Percentiles rank a stretch among this genome's conserved stretches.
These are phyloP conservation scores for Pisolithus marmoratus DNA, from an alignment of 768 basidiomycete species.

Conservation along the genomic window DNA sequence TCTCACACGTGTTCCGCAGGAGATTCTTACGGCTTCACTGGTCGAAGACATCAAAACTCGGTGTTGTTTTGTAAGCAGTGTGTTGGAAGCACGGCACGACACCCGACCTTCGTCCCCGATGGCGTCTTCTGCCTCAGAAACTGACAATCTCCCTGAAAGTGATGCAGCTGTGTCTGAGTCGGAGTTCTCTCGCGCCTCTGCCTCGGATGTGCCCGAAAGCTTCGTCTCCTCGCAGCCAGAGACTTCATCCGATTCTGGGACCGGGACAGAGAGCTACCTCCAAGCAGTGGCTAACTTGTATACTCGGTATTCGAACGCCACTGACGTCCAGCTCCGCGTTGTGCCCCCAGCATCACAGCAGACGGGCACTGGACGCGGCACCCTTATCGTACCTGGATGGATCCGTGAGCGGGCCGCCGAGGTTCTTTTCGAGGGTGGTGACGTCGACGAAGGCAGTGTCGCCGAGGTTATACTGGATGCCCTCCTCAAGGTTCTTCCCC, in stretches of 20 bases:
- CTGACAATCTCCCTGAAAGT: constrained; percentile 40
- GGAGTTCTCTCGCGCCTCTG: constrained; percentile 51
- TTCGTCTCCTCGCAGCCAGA: constrained; percentile 39
- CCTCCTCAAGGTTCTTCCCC: constrained; percentile 59
- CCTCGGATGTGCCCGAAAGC: constrained; percentile 45
- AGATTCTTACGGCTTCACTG: constrained; percentile 73
- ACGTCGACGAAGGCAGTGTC: constrained; percentile 81
- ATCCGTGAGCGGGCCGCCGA: constrained; percentile 88
- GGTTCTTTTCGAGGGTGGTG: constrained; percentile 83
- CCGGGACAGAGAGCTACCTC: constrained; percentile 27
- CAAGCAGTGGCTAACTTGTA: constrained; percentile 69
- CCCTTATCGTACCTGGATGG: constrained; percentile 90
- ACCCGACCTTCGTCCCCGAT: constrained; percentile 29
- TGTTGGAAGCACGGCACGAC: constrained; percentile 36
- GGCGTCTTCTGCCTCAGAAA: constrained; percentile 26
- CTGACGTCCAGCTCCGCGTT: constrained; percentile 65
- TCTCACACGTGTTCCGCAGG: constrained; percentile 65
- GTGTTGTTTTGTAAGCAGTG: constrained; percentile 78
- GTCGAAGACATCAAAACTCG: constrained; percentile 89
- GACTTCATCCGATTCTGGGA: constrained; percentile 42
- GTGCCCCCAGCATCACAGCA: constrained; percentile 62
- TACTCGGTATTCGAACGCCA: constrained; percentile 70
- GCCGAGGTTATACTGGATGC: constrained; percentile 78
- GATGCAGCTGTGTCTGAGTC: constrained; percentile 65
- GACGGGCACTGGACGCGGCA: constrained; percentile 68